Conservation (phyloP, 106 monocot genomes). For the Dendrobium chrysotoxum region DNA sequence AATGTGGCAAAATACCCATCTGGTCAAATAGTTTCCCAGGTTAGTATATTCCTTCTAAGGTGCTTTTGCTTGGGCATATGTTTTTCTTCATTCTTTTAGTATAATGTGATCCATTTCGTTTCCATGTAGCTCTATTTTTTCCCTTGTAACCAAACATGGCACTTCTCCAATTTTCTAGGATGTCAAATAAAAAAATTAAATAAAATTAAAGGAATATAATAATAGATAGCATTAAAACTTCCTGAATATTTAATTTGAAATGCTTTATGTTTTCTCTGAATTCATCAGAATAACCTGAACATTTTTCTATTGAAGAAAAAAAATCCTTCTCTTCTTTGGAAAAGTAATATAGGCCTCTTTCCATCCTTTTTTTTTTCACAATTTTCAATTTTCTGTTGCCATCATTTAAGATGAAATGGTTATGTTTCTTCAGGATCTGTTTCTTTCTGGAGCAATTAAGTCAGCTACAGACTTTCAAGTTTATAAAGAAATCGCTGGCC, state of each 20-base stretch:
- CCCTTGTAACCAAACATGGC: not conserved
- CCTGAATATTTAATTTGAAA: not conserved
- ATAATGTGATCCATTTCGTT: slow-evolving; percentile 1
- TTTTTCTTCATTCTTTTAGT: not conserved
- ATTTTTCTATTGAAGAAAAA: not conserved
- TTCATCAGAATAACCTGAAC: not conserved
- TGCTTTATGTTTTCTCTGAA: not conserved
- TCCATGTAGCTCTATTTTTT: not conserved
- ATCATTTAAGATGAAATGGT: not conserved
- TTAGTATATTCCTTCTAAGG: slow-evolving; percentile 11
- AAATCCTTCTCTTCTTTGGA: not conserved
- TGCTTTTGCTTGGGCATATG: not conserved
- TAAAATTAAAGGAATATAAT: not conserved
- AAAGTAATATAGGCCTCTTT: not conserved
- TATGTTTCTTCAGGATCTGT: slow-evolving; percentile 70
- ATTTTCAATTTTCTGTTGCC: not conserved
- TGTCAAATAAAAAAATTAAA: not conserved
- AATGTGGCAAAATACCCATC: slow-evolving; percentile 82
- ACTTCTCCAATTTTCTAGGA: not conserved
- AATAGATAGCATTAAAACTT: not conserved
- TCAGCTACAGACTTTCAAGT: slow-evolving; percentile 98
- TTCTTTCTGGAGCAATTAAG: slow-evolving; percentile 83
- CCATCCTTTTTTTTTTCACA: not conserved
- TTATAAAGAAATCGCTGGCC: slow-evolving; percentile 85
- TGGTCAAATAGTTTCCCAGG: slow-evolving; percentile 84